Evolutionary conservation across 2,329 filamentous ascomycete genomes (phyloP), one percentile per base, ranked within the genome.

Genomic region (Teratosphaeria destructans): DNA sequence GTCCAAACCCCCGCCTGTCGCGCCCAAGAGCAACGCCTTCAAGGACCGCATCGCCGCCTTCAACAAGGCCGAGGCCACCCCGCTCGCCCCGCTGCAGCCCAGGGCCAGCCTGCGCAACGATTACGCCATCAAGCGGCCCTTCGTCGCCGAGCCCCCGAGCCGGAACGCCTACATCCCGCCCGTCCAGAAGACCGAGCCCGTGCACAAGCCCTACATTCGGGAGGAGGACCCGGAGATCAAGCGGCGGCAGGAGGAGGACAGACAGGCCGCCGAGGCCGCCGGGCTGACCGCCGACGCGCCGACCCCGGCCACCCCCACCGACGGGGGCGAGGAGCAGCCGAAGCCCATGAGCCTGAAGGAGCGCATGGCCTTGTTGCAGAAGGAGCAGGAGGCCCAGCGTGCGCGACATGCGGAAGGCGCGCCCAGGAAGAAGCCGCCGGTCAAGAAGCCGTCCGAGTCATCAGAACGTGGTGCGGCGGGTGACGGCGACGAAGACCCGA

Each of bases 1-100:
- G 78, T 59, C 84, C 83, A 61, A 80, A 26, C 86, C 89, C 47
- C 87, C 90, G 12, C 81, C 83, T 19, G 74, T 78, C 29, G 78
- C 84, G 12, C 80, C 80, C 12, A 89, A 90, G 67, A 90, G 91
- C 32, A 89, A 83, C 69, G 90, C 94, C 1, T 97, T 99, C 78
- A 92, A 84, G 71, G 94, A 97, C 75, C 89, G 94, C 63, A 96
- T 99, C 71, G 94, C 94, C 37, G 93, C 94, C 53, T 99, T 99
- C 78, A 99, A 99, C 75, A 94, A 93, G 72, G 80, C 89, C 53
- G 84, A 89, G 43, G 90, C 91, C 5, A 85, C 91, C 2, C 94
- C 94, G 8, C 79, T 94, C 61, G 84, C 90, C n/a, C 94, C 94
- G 1, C 93, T 95, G 77, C 95, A 95, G 72, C 90, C 91, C 23